Conservation (phyloP, 1,139 yeast genomes). For the Protomyces pachydermus region DNA sequence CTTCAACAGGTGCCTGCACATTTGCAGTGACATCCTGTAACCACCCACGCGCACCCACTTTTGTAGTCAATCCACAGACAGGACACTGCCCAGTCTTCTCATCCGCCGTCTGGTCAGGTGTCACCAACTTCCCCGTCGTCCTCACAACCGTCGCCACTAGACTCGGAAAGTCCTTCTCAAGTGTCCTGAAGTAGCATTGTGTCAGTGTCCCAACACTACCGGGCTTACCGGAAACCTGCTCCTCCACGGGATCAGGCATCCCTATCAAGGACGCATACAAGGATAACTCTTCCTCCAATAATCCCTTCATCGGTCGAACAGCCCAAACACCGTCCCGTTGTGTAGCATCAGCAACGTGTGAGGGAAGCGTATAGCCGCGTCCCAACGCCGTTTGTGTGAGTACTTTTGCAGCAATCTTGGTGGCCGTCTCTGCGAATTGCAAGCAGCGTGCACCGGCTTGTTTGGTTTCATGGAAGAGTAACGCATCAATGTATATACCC, state of each 20-base stretch:
- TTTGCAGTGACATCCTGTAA: conserved; percentile 65
- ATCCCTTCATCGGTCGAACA: conserved; percentile 12
- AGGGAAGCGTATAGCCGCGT: conserved; percentile 65
- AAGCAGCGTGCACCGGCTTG: conserved; percentile 51
- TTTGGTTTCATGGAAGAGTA: conserved; percentile 50
- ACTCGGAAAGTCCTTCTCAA: conserved; percentile 81
- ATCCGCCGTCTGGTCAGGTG: conserved; percentile 38
- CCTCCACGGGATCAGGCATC: neutral
- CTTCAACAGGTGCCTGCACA: conserved; percentile 43
- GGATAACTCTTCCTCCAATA: neutral
- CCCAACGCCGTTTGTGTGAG: conserved; percentile 84
- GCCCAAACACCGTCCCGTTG: conserved; percentile 50
- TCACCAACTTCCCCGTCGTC: conserved; percentile 73
- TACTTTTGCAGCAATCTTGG: conserved; percentile 72
- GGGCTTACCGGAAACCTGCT: neutral
- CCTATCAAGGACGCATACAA: neutral
- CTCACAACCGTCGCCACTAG: conserved; percentile 90
- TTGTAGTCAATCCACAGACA: conserved; percentile 52
- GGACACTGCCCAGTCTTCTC: conserved; percentile 30
- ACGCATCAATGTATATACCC: conserved; percentile 48
- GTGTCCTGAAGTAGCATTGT: conserved; percentile 61
- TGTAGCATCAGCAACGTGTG: conserved; percentile 38
- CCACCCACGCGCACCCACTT: conserved; percentile 51
- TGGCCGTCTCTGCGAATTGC: conserved; percentile 74
- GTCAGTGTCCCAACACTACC: conserved; percentile 71